A percentile compares a stretch with the other conserved stretches of the same genome.
phyloP scores from a whole-genome alignment of 1,284 basidiomycete species.

The Irpex sp. region DNA sequence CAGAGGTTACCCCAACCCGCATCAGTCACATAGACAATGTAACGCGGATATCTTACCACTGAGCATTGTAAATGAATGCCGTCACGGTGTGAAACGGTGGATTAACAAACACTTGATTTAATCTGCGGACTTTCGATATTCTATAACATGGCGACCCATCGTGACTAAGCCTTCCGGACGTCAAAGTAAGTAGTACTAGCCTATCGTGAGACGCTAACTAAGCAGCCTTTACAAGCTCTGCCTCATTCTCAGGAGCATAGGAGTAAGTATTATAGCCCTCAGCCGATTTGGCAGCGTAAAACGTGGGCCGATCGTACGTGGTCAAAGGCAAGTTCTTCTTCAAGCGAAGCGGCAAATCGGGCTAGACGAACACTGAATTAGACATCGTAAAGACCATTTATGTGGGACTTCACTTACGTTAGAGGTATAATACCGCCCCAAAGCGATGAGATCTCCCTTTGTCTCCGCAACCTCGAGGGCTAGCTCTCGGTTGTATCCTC shows the following conservation, averaged over 20 bases:
- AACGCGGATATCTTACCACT: too few species aligned
- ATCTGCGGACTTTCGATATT: too few species aligned
- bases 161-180: too few species aligned
- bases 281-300: neutral
- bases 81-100: too few species aligned
- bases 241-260: neutral
- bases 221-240: neutral
- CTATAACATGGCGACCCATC: too few species aligned
- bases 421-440: constrained; percentile 44
- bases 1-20: too few species aligned
- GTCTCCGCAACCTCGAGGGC: constrained; percentile 26
- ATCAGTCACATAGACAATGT: too few species aligned
- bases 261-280: neutral
- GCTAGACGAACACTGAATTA: neutral
- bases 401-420: constrained; percentile 27
- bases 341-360: neutral
- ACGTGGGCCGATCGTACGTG: neutral
- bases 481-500: constrained; percentile 17
- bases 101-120: too few species aligned
- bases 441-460: constrained; percentile 35
- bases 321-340: neutral
- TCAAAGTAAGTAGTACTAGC: too few species aligned
- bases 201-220: too few species aligned
- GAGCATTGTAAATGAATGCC: too few species aligned
- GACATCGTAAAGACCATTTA: neutral